Conservation (phyloP, 129 eudicot species). For the Flaveria trinervia region DNA sequence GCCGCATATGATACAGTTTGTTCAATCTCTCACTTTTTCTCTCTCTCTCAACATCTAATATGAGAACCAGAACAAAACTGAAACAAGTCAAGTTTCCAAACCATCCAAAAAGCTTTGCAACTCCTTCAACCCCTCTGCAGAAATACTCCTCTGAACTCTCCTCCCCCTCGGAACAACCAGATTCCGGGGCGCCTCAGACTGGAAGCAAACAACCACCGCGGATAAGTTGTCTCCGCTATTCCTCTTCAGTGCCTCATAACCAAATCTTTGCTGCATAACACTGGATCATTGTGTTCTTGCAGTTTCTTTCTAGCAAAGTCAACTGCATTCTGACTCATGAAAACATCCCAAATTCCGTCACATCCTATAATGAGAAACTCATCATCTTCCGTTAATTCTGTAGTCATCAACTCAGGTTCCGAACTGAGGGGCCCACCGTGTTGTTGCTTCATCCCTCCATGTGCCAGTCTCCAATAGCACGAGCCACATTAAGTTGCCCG, state of each 20-base stretch:
- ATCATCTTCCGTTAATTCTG: conserved; percentile 70
- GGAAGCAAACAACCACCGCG: conserved; percentile 87
- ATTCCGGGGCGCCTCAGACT: conserved; percentile 71
- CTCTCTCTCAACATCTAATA: no score
- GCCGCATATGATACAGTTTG: no score
- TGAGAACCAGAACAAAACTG: conserved; percentile 2
- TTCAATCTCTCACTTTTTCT: no score
- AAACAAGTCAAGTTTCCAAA: conserved; percentile 41
- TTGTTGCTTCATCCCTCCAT: conserved; percentile 76
- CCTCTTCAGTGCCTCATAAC: conserved; percentile 87
- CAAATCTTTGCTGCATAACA: conserved; percentile 70
- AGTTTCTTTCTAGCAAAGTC: conserved; percentile 90
- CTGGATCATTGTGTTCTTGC: conserved; percentile 91
- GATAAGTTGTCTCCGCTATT: conserved; percentile 85
- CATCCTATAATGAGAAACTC: conserved; percentile 96
- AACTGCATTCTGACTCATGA: conserved; percentile 91
- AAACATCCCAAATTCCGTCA: conserved; percentile 96
- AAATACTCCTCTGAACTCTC: conserved; percentile 83
- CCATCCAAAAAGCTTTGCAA: conserved; percentile 85
- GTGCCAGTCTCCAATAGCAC: conserved; percentile 99
- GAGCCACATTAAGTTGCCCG: conserved; percentile 89
- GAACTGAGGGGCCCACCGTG: conserved; percentile 88
- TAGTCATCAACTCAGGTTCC: conserved; percentile 82
- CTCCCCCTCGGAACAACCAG: conserved; percentile 69
- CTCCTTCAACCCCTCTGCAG: conserved; percentile 96